Percentiles rank a stretch among this genome's conserved stretches.
Conservation (phyloP, 2,329 filamentous ascomycete species). For the Pseudocercospora pini-densiflorae region DNA sequence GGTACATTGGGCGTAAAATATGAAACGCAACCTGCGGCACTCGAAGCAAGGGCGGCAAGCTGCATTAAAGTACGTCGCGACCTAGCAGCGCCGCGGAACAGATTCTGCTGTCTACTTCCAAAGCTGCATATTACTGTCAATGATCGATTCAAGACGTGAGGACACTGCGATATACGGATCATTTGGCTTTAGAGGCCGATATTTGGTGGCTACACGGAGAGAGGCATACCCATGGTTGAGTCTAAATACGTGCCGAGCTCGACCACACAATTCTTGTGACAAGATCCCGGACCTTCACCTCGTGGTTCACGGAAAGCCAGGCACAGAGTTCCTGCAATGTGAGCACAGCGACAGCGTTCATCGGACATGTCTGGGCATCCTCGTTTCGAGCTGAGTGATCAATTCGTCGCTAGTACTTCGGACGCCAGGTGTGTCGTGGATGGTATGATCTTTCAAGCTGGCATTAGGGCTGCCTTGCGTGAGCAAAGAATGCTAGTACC, state of each 20-base stretch:
- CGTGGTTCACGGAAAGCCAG: neutral
- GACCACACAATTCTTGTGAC: neutral
- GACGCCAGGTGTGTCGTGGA: neutral
- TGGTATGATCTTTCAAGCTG: neutral
- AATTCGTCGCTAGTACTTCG: neutral
- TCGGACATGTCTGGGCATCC: neutral
- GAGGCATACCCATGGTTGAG: constrained; percentile 3
- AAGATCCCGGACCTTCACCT: neutral
- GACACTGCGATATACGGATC: neutral
- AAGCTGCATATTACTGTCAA: neutral
- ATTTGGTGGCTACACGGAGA: neutral
- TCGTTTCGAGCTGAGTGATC: neutral
- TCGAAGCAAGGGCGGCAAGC: constrained; percentile 1
- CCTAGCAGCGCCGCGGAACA: neutral
- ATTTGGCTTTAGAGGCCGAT: neutral
- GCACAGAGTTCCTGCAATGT: neutral
- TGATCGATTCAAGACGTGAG: neutral
- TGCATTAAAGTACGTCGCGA: neutral
- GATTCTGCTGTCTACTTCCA: neutral
- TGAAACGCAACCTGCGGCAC: constrained; percentile 5
- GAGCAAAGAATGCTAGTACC: neutral
- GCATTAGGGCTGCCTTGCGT: neutral
- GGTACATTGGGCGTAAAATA: neutral
- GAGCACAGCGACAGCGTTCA: neutral
- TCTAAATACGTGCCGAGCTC: neutral